These are phyloP conservation scores for Claviceps lovelessii DNA, from an alignment of 2,329 filamentous ascomycete genomes.

Conservation along the genomic window DNA sequence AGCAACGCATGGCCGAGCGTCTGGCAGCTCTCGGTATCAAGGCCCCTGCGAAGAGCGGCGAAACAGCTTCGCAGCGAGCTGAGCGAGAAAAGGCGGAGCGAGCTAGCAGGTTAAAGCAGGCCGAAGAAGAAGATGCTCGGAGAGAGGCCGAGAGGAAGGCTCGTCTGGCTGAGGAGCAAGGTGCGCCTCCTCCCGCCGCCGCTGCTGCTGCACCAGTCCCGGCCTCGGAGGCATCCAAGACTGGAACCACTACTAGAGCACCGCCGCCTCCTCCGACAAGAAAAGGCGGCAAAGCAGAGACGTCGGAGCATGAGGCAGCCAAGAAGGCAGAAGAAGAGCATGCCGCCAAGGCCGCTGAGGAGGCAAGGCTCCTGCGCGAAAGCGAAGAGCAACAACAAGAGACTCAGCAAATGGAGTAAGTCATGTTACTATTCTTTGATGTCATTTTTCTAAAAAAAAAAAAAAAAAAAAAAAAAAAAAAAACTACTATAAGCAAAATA, in stretches of 20 bases:
- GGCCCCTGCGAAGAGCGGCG: slow-evolving; percentile 61
- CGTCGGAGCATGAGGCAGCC: slow-evolving; percentile 36
- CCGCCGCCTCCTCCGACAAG: slow-evolving; percentile 70
- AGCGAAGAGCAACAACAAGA: slow-evolving; percentile 63
- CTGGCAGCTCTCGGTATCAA: slow-evolving; percentile 88
- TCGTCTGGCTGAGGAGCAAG: slow-evolving; percentile 66
- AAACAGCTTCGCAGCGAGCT: slow-evolving; percentile 67
- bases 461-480: too few relatives aligned
- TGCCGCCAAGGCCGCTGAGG: slow-evolving; percentile 46
- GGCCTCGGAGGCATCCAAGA: slow-evolving; percentile 29
- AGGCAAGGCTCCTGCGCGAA: slow-evolving; percentile 52
- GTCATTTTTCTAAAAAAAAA: too few relatives aligned
- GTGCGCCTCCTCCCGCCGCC: slow-evolving; percentile 38
- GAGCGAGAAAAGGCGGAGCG: slow-evolving; percentile 81
- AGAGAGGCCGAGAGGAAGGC: slow-evolving; percentile 78
- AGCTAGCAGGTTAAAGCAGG: slow-evolving; percentile 73
- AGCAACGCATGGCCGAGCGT: slow-evolving; percentile 91
- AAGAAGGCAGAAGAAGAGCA: slow-evolving; percentile 45
- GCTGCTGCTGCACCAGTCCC: slow-evolving; percentile 39
- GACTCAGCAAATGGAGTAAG: slow-evolving; percentile 70
- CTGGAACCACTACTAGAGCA: slow-evolving; percentile 37
- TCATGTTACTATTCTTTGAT: slow-evolving; percentile 14
- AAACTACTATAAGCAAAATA: too few relatives aligned
- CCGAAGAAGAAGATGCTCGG: slow-evolving; percentile 84
- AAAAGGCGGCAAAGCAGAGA: slow-evolving; percentile 50